These are phyloP conservation scores for Leptographium flavum DNA, from an alignment of 2,329 filamentous ascomycete genomes.

Conservation along the genomic window DNA sequence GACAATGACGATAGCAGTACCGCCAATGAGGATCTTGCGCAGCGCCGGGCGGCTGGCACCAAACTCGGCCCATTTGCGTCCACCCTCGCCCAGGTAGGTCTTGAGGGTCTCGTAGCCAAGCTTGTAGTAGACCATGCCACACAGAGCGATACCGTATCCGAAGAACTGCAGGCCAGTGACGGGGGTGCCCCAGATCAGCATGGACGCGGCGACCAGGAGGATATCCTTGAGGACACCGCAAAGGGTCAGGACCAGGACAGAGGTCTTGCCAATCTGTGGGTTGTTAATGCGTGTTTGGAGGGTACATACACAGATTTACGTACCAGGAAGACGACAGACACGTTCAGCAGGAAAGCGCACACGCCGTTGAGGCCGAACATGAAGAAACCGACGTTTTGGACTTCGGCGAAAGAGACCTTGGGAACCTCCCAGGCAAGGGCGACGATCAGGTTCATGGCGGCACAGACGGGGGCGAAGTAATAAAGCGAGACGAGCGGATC, in stretches of 20 bases:
- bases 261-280: conserved; percentile 75
- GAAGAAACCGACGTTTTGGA: conserved; percentile 58
- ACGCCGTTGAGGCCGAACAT: conserved; percentile 64
- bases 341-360: conserved; percentile 68
- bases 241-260: conserved; percentile 71
- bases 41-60: conserved; percentile 61
- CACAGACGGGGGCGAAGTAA: conserved; percentile 79
- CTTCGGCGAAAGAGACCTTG: conserved; percentile 50
- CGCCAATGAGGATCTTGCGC: conserved; percentile 64
- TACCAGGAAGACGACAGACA: conserved; percentile 77
- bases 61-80: conserved; percentile 75
- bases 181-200: conserved; percentile 67
- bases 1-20: conserved; percentile 44
- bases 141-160: conserved; percentile 67
- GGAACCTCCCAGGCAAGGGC: conserved; percentile 64
- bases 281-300: background rate
- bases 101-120: conserved; percentile 71
- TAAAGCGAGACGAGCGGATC: conserved; percentile 78
- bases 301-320: conserved; percentile 20
- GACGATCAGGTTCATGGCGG: conserved; percentile 63
- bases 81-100: conserved; percentile 58
- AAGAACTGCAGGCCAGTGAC: conserved; percentile 67
- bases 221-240: conserved; percentile 84
- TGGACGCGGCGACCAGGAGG: conserved; percentile 63
- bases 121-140: conserved; percentile 76